phyloP scores from a whole-genome alignment of 176 grass and related monocot species.

The Secale cereale region DNA sequence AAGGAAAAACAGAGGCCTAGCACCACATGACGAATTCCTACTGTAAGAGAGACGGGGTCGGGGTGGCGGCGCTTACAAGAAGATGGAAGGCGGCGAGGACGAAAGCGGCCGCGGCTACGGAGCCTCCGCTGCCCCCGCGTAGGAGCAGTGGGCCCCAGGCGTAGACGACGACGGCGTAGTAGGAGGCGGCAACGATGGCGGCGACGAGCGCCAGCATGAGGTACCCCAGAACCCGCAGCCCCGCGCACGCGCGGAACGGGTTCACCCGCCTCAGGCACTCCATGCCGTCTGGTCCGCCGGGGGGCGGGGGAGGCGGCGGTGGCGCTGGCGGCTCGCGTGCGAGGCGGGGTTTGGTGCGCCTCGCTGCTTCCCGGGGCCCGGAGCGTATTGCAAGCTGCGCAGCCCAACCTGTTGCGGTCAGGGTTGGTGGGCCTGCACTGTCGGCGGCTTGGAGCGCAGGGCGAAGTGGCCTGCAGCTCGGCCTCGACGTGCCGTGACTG shows the following conservation, averaged over 20 bases:
- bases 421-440: neutral
- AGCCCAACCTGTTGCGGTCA: neutral
- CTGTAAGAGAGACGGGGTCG: neutral
- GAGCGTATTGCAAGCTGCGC: neutral
- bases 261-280: slow-evolving; percentile 55
- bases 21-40: neutral
- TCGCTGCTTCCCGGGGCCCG: neutral
- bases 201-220: slow-evolving; percentile 61
- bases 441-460: neutral
- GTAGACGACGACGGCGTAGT: slow-evolving; percentile 77
- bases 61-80: slow-evolving; percentile 38
- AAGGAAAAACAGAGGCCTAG: neutral
- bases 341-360: neutral
- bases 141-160: slow-evolving; percentile 68
- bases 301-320: neutral
- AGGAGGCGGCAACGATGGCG: slow-evolving; percentile 58
- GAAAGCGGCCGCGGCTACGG: slow-evolving; percentile 26
- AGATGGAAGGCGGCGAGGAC: slow-evolving; percentile 63
- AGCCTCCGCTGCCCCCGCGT: neutral
- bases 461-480: neutral
- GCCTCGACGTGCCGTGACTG: neutral
- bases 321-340: slow-evolving; percentile 9
- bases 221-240: slow-evolving; percentile 61
- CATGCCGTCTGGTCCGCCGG: slow-evolving; percentile 26
- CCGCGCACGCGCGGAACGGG: slow-evolving; percentile 60